Evolutionary conservation across 106 monocot genomes (phyloP), one percentile per base, ranked within the genome.

Genomic region (Xerophyta viscosa): DNA sequence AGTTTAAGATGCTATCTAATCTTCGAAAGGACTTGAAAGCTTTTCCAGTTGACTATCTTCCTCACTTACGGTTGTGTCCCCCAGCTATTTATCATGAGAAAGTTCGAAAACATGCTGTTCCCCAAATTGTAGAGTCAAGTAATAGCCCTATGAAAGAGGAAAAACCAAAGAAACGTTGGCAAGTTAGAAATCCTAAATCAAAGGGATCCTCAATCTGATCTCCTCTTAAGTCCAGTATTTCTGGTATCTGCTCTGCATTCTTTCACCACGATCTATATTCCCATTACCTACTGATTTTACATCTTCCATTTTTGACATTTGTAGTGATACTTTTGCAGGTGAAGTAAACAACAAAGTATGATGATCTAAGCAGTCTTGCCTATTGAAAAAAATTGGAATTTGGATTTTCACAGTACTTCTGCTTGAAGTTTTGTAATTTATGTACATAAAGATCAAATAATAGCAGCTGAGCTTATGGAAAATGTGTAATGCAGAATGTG

Each of bases 41-140:
- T 23, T 59, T 79, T 31, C 81, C 81, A 60, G 46, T 60, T 24
- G 88, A 96, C 17, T 31, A 41, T 15, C 27, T 79, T 13, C 94
- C 88, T 41, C 84, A 75, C 31, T 54, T 96, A 44, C 77, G 70
- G 63, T 84, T 96, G 44, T 71, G 81, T 17, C 94, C 94, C 33
- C 94, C 88, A 28, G 78, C 88, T 31, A 76, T 96, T 29, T 96
- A 88, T 60, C 94, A 96, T 53, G 88, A 96, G 41, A 84, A 88
- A 54, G 73, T 88, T 31, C 75, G 50, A 88, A 82, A 42, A 20
- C 71, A 71, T 20, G 3, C 54, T 8, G 29, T 15, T 53, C 29
- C 52, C 54, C 42, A 63, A 31, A 49, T 57, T 4, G 72, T 75
- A 28, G 77, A 84, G 28, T 42, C 55, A 30, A 67, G 62, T 24